Percentiles rank a stretch among this genome's conserved stretches.
Evolutionary conservation across 179 eudicot species (phyloP).

Genomic region (Spinacia oleracea): DNA sequence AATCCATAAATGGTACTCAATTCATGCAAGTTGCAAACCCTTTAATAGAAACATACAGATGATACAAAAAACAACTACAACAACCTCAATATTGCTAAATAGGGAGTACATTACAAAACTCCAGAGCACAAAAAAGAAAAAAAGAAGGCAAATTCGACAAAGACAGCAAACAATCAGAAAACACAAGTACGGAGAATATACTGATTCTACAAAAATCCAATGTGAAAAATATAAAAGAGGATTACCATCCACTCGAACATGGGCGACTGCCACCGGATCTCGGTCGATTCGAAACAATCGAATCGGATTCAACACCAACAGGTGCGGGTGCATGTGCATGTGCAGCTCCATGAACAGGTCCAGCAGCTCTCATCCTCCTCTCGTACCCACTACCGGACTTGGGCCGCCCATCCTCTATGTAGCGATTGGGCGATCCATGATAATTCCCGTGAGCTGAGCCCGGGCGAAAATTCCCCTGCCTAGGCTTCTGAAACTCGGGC

Average conservation of each 20-base stretch:
- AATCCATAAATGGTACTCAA: slow-evolving; percentile 13
- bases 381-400: slow-evolving; percentile 56
- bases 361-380: slow-evolving; percentile 19
- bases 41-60: slow-evolving; percentile 1
- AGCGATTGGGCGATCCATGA: slow-evolving; percentile 33
- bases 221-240: background rate
- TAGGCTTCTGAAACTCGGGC: slow-evolving; percentile 17
- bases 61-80: background rate
- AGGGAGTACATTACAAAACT: background rate
- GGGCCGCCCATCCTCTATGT: slow-evolving; percentile 47
- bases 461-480: slow-evolving; percentile 28
- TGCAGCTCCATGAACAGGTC: slow-evolving; percentile 19
- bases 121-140: background rate
- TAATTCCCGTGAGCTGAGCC: slow-evolving; percentile 32
- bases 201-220: background rate
- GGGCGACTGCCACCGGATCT: slow-evolving; percentile 58
- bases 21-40: slow-evolving; percentile 17
- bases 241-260: slow-evolving; percentile 53
- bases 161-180: background rate
- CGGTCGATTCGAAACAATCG: slow-evolving; percentile 42
- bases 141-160: background rate
- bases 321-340: slow-evolving; percentile 44
- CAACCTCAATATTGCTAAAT: background rate
- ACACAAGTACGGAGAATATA: background rate
- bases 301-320: slow-evolving; percentile 28